Base-by-base conservation (phyloP, 148 eudicot species). In the Dianthus caryophyllus region DNA sequence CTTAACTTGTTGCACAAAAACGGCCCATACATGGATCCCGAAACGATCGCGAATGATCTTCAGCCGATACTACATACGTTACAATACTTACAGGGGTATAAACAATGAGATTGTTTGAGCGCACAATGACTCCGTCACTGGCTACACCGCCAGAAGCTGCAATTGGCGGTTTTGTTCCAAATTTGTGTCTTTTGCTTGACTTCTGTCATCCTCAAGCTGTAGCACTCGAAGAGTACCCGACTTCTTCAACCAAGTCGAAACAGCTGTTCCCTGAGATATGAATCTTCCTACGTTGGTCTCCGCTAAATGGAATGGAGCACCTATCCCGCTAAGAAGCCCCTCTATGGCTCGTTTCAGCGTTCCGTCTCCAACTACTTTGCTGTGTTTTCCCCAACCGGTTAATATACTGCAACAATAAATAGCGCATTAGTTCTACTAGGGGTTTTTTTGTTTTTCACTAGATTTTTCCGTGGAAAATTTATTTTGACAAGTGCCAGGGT, bases 341-440 rank as follows among this genome's bases (percentile, higher is more conserved):
- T 94, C 98, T n/a, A 90, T 62, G 14, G 91, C 85, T 67, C 87
- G 84, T 75, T 79, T 94, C 16, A 93, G 80, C 0, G 96, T 75
- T 38, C 95, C 87, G 41, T 93, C 97, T 1, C 98, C 98, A 1
- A 83, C 87, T 10, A 93, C 89, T 78, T 93, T 93, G 87, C 98
- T 93, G 79, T 93, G 98, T 66, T 93, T 93, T 73, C 98, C 98
- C 98, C 97, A 93, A 10, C 98, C 98, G 0, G 98, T 93, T 68
- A 93, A 71, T 58, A 93, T 93, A 84, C 98, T 93, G 90, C 71
- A 13, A 48, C 16, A 61, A 25, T 11, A 60, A 21, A 53, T 3
- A 60, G 55, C 47, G 64, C 24, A 33, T 31, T 15, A 9, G 27
- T 17, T 20, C 38, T n/a, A n/a, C n/a, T n/a, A n/a, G n/a, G n/a